Evolutionary conservation across 1,284 basidiomycete genomes (phyloP), one percentile per base, ranked within the genome.

Genomic region (Ceratobasidium sp.): DNA sequence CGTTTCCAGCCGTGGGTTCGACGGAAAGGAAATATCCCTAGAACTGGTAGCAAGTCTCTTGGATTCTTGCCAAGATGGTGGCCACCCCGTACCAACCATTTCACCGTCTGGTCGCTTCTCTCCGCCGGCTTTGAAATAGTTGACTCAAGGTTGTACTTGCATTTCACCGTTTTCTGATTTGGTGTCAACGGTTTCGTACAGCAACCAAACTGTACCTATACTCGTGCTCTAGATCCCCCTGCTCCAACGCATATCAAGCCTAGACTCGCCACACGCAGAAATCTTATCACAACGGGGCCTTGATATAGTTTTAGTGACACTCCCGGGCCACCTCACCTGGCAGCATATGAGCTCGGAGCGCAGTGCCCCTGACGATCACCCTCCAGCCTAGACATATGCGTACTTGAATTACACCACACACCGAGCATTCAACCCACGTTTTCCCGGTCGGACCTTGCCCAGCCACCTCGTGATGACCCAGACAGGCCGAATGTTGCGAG

Each of bases 301-400:
- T 23, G 23, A 27, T 50, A 55, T 27, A 55, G 54, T 8, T 23
- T 27, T 55, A 55, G 18, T 27, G n/a, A 55, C 20, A 12, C 20
- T 16, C 60, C 23, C 4, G 35, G 3, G 35, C 60, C 10, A 62
- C 38, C 60, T 62, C 60, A 62, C n/a, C 54, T 23, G 23, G 20
- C 46, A 27, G 60, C 60, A 62, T 38, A 62, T 38, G 60, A 62
- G 60, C 38, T n/a, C 60, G 60, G 60, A 38, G 38, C 60, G 60
- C 60, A 62, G 60, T 14, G 54, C 35, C 20, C 60, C 60, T 62
- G 60, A 44, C 60, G 60, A 62, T 62, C n/a, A n/a, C n/a, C n/a
- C n/a, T 62, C 18, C 20, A n/a, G 38, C 38, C 38, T 38, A 38
- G 38, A 38, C 38, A 38, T 38, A 38, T 38, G 38, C 38, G 38